These are phyloP conservation scores for Rhizophora apiculata DNA, from an alignment of 345 rosid species.

Conservation along the genomic window DNA sequence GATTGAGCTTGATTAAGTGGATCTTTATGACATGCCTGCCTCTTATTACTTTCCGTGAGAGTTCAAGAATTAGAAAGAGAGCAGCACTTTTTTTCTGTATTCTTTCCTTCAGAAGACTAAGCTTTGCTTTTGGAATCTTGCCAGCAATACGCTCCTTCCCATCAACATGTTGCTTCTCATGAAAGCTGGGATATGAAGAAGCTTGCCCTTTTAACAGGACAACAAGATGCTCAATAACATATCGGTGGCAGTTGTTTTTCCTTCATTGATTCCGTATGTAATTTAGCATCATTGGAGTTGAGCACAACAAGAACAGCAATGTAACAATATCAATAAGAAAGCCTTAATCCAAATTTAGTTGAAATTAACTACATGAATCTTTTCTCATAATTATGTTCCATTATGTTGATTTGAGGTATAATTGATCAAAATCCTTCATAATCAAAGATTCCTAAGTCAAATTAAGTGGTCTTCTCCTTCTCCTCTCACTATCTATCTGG, in stretches of 20 bases:
- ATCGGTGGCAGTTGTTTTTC: conserved; percentile 27
- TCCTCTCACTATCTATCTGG: no score
- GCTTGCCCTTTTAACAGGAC: conserved; percentile 53
- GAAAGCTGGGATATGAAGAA: conserved; percentile 90
- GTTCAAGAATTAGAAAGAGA: background rate
- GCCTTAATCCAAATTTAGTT: no score
- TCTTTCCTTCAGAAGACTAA: background rate
- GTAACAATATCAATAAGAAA: no score
- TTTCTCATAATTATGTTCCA: no score
- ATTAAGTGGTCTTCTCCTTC: no score
- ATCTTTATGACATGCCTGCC: background rate
- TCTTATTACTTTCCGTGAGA: no score
- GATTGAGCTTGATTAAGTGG: background rate
- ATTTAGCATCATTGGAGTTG: conserved; percentile 26
- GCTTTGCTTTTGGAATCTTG: conserved; percentile 6
- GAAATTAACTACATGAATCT: no score
- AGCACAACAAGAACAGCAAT: conserved; percentile 11
- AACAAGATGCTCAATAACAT: conserved; percentile 33
- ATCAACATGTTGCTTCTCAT: conserved; percentile 71
- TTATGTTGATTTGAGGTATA: no score
- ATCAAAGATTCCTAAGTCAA: no score
- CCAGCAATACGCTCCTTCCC: conserved; percentile 72
- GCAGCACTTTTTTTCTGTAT: background rate
- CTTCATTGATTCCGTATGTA: conserved; percentile 28
- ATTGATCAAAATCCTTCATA: no score